Evolutionary conservation across 768 basidiomycete genomes (phyloP).

Genomic region (Lactifluus echinatus): DNA sequence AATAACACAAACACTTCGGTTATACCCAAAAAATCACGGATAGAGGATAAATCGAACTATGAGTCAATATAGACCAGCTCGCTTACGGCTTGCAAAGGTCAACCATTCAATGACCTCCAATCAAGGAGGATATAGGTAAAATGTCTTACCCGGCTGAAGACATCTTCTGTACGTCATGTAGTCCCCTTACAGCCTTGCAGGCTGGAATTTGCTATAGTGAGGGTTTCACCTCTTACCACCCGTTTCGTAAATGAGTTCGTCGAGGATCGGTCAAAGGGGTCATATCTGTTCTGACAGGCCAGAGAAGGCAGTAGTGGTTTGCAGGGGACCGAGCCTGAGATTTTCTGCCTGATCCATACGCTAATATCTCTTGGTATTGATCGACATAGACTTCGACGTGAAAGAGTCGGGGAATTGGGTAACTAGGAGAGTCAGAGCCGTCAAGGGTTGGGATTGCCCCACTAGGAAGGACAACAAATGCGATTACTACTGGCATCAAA

Average conservation of each 20-base stretch:
- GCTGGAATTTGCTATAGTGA: background rate
- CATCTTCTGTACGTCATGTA: background rate
- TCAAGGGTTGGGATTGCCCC: background rate
- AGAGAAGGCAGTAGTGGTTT: background rate
- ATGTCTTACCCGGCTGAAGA: background rate
- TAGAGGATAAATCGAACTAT: background rate
- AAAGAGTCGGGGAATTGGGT: background rate
- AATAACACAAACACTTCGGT: background rate
- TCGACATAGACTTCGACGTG: background rate
- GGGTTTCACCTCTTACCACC: background rate
- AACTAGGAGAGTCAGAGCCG: background rate
- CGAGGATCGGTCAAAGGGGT: background rate
- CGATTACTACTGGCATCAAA: background rate
- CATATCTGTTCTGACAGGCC: too few species aligned
- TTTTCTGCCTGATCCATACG: background rate
- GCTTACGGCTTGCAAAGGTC: background rate
- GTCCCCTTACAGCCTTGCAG: background rate
- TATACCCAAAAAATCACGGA: background rate
- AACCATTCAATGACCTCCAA: background rate
- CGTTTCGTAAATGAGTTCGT: background rate
- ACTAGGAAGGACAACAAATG: background rate
- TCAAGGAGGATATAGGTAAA: background rate
- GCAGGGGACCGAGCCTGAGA: background rate
- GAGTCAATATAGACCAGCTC: background rate
- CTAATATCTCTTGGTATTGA: background rate